These are phyloP conservation scores for Fusarium albidum DNA, from an alignment of 2,329 filamentous ascomycete genomes.

Conservation along the genomic window DNA sequence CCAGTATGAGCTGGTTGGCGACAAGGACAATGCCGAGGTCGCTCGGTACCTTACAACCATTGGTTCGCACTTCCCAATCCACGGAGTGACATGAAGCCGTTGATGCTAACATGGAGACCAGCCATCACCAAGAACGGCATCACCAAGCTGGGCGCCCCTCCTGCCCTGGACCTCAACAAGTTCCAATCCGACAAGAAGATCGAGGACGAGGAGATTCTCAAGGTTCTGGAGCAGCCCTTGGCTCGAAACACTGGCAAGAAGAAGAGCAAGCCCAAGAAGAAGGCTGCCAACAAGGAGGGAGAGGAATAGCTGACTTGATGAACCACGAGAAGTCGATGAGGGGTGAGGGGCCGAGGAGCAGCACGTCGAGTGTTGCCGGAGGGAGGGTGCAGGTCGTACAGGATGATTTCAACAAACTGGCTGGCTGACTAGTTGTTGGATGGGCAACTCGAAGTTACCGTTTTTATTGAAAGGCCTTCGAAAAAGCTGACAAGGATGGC, in stretches of 20 bases:
- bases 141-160: conserved; percentile 81
- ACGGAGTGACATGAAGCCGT: neutral
- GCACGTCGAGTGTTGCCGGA: conserved; percentile 19
- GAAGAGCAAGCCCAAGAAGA: conserved; percentile 88
- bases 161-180: conserved; percentile 79
- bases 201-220: conserved; percentile 91
- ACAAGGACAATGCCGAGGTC: conserved; percentile 88
- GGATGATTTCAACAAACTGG: conserved; percentile 29
- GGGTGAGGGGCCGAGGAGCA: conserved; percentile 26
- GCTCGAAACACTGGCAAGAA: conserved; percentile 89
- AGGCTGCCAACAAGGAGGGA: conserved; percentile 61
- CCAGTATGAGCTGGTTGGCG: conserved; percentile 94
- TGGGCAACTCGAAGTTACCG: conserved; percentile 21
- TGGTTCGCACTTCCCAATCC: conserved; percentile 68
- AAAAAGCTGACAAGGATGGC: conserved; percentile 26
- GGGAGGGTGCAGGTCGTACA: conserved; percentile 22
- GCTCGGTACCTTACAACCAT: conserved; percentile 89
- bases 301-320: conserved; percentile 40
- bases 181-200: conserved; percentile 98
- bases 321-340: conserved; percentile 24
- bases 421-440: conserved; percentile 25
- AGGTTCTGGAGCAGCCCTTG: conserved; percentile 90
- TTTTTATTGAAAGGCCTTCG: conserved; percentile 21
- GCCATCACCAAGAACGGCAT: conserved; percentile 98
- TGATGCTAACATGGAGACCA: conserved; percentile 47